These are phyloP conservation scores for Solanum rostratum DNA, from an alignment of 257 asterid genomes.

Conservation along the genomic window DNA sequence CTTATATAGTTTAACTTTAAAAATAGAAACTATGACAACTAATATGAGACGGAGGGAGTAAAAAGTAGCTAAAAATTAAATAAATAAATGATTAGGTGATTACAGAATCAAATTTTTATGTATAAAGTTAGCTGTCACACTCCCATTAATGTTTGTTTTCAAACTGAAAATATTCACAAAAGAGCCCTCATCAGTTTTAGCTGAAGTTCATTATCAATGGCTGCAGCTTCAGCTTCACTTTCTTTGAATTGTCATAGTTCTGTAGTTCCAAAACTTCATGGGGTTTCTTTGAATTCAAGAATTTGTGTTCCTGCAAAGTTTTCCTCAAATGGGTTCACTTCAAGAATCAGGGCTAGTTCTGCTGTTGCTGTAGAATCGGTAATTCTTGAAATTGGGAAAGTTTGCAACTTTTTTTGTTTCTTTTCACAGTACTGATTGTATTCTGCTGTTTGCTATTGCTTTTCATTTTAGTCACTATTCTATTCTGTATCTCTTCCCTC, in stretches of 20 bases:
- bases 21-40: no score
- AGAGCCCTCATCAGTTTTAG: constrained; percentile 9
- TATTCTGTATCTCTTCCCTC: no score
- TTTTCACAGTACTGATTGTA: not conserved
- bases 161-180: no score
- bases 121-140: no score
- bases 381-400: constrained; percentile 2
- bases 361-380: constrained; percentile 55
- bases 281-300: constrained; percentile 14
- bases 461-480: no score
- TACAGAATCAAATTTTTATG: no score
- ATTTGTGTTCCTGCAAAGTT: constrained; percentile 9
- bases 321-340: constrained; percentile 6
- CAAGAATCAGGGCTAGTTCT: constrained; percentile 44
- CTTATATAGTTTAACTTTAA: no score
- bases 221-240: constrained; percentile 26
- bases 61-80: no score
- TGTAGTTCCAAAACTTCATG: constrained; percentile 16
- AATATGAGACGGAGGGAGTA: no score
- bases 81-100: no score
- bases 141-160: no score
- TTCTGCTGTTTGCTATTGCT: not conserved
- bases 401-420: not conserved
- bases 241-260: constrained; percentile 14
- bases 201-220: constrained; percentile 16